A percentile compares a stretch with the other conserved stretches of the same genome.
Evolutionary conservation across 768 basidiomycete species (phyloP).

Genomic region (Jaapia argillacea): DNA sequence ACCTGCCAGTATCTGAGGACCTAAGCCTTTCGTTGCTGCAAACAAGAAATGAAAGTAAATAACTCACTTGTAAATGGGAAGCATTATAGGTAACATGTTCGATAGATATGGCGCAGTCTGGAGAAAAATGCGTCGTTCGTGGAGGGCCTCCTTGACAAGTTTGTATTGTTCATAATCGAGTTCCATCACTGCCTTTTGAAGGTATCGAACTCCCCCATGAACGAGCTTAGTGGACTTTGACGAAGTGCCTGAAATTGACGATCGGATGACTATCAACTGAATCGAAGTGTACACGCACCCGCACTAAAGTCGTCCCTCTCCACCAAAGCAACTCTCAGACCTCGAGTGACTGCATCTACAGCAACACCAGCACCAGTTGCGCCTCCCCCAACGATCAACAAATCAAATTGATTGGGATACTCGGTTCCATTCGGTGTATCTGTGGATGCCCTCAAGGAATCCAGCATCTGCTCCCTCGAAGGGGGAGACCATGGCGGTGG

Average conservation of each 20-base stretch:
- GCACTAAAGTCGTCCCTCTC: slow-evolving; percentile 89
- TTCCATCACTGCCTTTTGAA: slow-evolving; percentile 94
- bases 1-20: slow-evolving; percentile 81
- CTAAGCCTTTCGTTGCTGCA: background rate
- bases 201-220: slow-evolving; percentile 94
- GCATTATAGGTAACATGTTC: slow-evolving; percentile 91
- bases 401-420: slow-evolving; percentile 55
- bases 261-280: background rate
- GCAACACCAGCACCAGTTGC: slow-evolving; percentile 97
- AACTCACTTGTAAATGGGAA: slow-evolving; percentile 86
- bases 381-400: slow-evolving; percentile 86
- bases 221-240: slow-evolving; percentile 98
- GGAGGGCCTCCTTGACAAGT: slow-evolving; percentile 89
- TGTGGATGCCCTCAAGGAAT: slow-evolving; percentile 37
- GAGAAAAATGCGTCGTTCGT: slow-evolving; percentile 88
- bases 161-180: slow-evolving; percentile 96
- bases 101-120: slow-evolving; percentile 93
- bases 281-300: slow-evolving; percentile 34
- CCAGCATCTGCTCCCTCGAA: slow-evolving; percentile 53
- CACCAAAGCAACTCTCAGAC: slow-evolving; percentile 86
- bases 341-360: slow-evolving; percentile 86
- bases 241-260: slow-evolving; percentile 58
- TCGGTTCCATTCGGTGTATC: slow-evolving; percentile 11
- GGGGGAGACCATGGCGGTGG: slow-evolving; percentile 78
- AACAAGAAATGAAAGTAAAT: background rate